Evolutionary conservation across 2,329 filamentous ascomycete genomes (phyloP), one percentile per base, ranked within the genome.

Genomic region (Cercospora sesami): DNA sequence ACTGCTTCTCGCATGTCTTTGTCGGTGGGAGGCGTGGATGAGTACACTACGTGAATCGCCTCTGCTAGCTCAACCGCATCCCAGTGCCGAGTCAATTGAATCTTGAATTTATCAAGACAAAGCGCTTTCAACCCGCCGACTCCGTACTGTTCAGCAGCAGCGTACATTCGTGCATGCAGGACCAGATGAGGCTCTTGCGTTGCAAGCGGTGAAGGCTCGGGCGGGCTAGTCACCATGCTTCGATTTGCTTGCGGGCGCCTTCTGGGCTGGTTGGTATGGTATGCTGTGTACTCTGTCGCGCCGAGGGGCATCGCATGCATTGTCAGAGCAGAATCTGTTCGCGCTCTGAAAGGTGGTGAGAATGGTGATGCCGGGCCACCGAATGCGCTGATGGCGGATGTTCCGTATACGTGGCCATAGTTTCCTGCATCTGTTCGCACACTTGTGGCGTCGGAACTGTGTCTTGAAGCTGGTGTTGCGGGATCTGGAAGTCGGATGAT

Each of bases 1-100:
- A 78, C 74, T 5, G 72, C 68, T 57, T 79, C 75, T 14, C 77
- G 72, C 65, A 80, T 69, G 8, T 73, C 76, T n/a, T 74, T 75
- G 64, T 79, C 75, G 1, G 67, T 10, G 10, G 74, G 68, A 1
- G 72, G 73, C 7, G 76, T 78, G 0, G 71, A 73, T 9, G 68
- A 73, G 39, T 76, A 79, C 1, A 74, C 68, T 9, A 75, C 58
- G 26, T 74, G 68, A 5, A 77, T 76, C 0, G 77, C 74, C n/a
- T 72, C 70, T 7, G 75, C 68, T 14, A 80, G 73, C 42, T 77
- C 75, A 8, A 66, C 48, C 0, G 75, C 71, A 21, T 78, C 60
- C 72, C 70, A 73, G 48, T 75, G 73, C 14, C 64, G 63, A 26
- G 71, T 71, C 8, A 70, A 67, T 57, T 71, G 73, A 26, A 73